Percentiles rank a stretch among this genome's conserved stretches.
These are phyloP conservation scores for Phytophthora niederhauseri DNA, from an alignment of 352 stramenopile genomes.

Conservation along the genomic window DNA sequence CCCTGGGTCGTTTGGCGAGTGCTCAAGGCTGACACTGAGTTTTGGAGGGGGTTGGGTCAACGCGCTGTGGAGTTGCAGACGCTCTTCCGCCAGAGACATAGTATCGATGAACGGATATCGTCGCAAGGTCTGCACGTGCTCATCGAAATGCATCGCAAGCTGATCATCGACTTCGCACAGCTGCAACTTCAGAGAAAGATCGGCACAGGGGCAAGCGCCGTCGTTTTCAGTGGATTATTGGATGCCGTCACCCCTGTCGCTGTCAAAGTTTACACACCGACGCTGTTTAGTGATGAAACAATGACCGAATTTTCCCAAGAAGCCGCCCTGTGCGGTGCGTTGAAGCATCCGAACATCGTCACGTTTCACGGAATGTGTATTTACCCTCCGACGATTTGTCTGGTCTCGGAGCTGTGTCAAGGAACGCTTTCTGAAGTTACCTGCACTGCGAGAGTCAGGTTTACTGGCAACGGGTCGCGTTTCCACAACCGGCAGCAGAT, in stretches of 20 bases:
- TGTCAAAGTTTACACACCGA: constrained; percentile 68
- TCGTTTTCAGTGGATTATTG: constrained; percentile 55
- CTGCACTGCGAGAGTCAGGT: constrained; percentile 11
- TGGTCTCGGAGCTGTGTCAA: constrained; percentile 79
- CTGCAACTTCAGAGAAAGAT: constrained; percentile 66
- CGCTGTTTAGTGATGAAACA: constrained; percentile 56
- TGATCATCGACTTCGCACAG: constrained; percentile 80
- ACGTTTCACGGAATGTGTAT: constrained; percentile 70
- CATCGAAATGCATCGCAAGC: constrained; percentile 73
- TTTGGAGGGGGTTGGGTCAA: constrained; percentile 49
- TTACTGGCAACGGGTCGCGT: constrained; percentile 2
- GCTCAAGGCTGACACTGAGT: constrained; percentile 56
- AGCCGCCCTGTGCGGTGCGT: constrained; percentile 44
- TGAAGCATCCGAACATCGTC: constrained; percentile 70
- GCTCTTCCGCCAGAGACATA: constrained; percentile 34
- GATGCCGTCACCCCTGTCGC: constrained; percentile 46
- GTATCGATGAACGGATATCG: constrained; percentile 38
- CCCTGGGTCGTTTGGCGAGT: constrained; percentile 41
- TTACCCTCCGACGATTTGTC: constrained; percentile 69
- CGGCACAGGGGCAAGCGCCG: constrained; percentile 44
- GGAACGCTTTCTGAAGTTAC: constrained; percentile 58
- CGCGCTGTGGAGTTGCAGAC: constrained; percentile 32
- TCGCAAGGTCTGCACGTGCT: constrained; percentile 65
- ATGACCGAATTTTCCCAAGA: constrained; percentile 65
- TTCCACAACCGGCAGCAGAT: constrained; percentile 47